phyloP scores from a whole-genome alignment of 495 filamentous ascomycete species.

The Parachaetomium inaequale region DNA sequence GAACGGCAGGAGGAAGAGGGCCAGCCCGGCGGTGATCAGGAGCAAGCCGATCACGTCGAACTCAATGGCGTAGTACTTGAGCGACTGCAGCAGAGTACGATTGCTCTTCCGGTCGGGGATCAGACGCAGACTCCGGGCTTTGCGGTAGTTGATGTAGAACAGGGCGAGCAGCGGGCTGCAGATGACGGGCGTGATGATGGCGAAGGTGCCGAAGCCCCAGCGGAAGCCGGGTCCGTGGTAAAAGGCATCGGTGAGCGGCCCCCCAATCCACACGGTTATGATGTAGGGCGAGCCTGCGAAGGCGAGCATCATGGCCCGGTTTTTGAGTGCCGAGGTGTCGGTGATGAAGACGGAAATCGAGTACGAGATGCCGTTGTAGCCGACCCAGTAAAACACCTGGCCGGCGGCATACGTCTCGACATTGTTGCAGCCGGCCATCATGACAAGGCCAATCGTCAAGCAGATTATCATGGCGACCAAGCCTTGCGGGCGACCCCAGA shows the following conservation, averaged over 20 bases:
- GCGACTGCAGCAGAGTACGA: constrained; percentile 46
- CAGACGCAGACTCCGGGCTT: constrained; percentile 54
- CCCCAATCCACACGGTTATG: constrained; percentile 54
- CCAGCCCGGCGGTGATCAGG: constrained; percentile 43
- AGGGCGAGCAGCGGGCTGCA: constrained; percentile 52
- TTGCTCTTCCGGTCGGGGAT: constrained; percentile 43
- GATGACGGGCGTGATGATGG: constrained; percentile 55
- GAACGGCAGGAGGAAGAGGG: constrained; percentile 49
- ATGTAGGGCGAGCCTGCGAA: constrained; percentile 65
- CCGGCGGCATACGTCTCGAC: constrained; percentile 50
- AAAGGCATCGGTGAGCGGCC: constrained; percentile 46
- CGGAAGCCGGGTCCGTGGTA: constrained; percentile 50
- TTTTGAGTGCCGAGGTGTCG: constrained; percentile 61
- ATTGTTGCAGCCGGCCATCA: constrained; percentile 51
- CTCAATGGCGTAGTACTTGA: constrained; percentile 56
- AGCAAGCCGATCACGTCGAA: constrained; percentile 46
- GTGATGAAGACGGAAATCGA: constrained; percentile 61
- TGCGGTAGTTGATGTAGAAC: constrained; percentile 56
- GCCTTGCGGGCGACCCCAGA: constrained; percentile 56
- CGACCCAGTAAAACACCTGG: constrained; percentile 53
- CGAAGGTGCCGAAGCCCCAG: constrained; percentile 62
- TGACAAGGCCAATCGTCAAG: constrained; percentile 41
- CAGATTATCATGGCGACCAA: constrained; percentile 38
- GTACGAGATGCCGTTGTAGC: constrained; percentile 56
- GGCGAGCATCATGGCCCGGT: constrained; percentile 60